A percentile compares a stretch with the other conserved stretches of the same genome.
These are phyloP conservation scores for Rugonectria rugulosa DNA, from an alignment of 2,329 filamentous ascomycete genomes.

Conservation along the genomic window DNA sequence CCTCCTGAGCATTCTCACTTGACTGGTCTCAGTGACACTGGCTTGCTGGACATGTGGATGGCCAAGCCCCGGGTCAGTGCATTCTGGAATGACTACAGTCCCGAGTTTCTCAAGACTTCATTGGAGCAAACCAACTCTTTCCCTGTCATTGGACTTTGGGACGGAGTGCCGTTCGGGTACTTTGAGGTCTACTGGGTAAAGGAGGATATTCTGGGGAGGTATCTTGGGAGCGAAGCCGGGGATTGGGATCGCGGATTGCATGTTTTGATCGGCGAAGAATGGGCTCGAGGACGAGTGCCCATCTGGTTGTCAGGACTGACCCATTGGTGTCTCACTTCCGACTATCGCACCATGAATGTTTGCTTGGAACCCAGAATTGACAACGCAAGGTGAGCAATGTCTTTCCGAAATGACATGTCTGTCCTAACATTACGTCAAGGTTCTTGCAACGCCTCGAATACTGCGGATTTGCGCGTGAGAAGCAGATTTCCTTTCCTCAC, in stretches of 20 bases:
- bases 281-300: slow-evolving; percentile 82
- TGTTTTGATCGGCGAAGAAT: slow-evolving; percentile 89
- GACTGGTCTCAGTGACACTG: slow-evolving; percentile 57
- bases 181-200: slow-evolving; percentile 99
- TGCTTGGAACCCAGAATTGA: slow-evolving; percentile 91
- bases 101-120: slow-evolving; percentile 71
- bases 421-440: slow-evolving; percentile 25
- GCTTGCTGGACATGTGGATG: slow-evolving; percentile 85
- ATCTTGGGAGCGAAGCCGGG: slow-evolving; percentile 69
- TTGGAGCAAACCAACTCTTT: slow-evolving; percentile 79
- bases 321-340: slow-evolving; percentile 83
- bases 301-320: slow-evolving; percentile 85
- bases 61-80: slow-evolving; percentile 80
- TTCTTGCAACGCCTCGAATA: slow-evolving; percentile 69
- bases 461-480: slow-evolving; percentile 84
- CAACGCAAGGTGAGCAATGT: slow-evolving; percentile 75
- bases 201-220: slow-evolving; percentile 79
- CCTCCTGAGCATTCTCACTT: slow-evolving; percentile 52
- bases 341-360: slow-evolving; percentile 82
- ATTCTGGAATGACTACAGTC: slow-evolving; percentile 80
- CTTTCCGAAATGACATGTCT: background rate
- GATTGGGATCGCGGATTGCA: slow-evolving; percentile 93
- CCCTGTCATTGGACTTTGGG: slow-evolving; percentile 91
- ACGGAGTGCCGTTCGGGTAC: slow-evolving; percentile 93
- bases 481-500: slow-evolving; percentile 86